A percentile compares a stretch with the other conserved stretches of the same genome.
Conservation (phyloP, 208 protist species). For the Crithidia acanthocephali region DNA sequence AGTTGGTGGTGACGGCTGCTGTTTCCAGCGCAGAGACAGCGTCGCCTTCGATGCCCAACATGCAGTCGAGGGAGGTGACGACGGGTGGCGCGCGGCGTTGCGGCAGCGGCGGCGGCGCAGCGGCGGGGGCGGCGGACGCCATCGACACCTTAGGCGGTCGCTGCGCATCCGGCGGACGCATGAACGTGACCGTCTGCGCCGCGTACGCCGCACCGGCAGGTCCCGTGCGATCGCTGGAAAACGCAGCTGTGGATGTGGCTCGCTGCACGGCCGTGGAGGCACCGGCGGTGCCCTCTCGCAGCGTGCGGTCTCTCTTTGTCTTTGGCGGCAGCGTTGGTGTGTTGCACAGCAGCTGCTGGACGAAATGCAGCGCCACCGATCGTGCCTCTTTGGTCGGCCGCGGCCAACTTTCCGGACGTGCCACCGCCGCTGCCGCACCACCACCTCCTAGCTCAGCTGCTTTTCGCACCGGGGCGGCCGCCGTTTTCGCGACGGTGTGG, state of each 20-base stretch:
- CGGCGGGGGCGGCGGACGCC: too few relatives aligned
- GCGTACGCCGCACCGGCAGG: background rate
- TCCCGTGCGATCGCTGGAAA: background rate
- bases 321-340: conserved; percentile 1
- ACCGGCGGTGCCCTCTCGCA: background rate
- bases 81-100: background rate
- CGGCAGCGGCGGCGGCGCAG: background rate
- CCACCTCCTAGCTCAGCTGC: too few relatives aligned
- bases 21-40: background rate
- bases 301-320: background rate
- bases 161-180: background rate
- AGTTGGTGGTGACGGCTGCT: background rate
- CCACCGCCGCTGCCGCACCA: too few relatives aligned
- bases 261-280: background rate
- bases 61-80: conserved; percentile 26
- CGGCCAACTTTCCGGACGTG: background rate
- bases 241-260: background rate
- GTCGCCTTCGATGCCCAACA: conserved; percentile 13
- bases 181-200: conserved; percentile 6
- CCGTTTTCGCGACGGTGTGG: too few relatives aligned
- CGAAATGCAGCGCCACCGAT: conserved; percentile 21
- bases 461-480: too few relatives aligned
- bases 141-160: too few relatives aligned
- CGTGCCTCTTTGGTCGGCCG: background rate
- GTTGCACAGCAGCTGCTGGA: conserved; percentile 17